phyloP scores from a whole-genome alignment of 208 protist species.

The Wallacemonas collosoma region DNA sequence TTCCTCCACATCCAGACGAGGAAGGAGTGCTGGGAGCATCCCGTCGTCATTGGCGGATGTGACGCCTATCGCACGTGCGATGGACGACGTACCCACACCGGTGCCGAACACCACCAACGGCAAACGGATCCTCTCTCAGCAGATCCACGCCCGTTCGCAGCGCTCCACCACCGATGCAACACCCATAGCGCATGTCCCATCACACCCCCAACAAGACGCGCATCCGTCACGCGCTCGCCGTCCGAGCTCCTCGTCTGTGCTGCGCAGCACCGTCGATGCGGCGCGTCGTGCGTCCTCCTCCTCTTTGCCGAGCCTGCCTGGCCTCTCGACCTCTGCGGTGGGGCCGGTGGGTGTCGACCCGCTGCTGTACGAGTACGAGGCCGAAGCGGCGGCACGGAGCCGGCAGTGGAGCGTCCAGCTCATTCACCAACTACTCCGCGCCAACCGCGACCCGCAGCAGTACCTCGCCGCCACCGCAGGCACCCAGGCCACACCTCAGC shows the following conservation, averaged over 20 bases:
- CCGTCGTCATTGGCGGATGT: slow-evolving; percentile 10
- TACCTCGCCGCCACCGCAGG: neutral
- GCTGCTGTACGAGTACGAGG: neutral
- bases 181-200: neutral
- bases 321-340: too few species aligned
- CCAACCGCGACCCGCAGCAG: slow-evolving; percentile 18
- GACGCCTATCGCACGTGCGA: neutral
- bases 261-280: slow-evolving; percentile 2
- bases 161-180: neutral
- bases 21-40: neutral
- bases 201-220: neutral
- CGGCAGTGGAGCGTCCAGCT: slow-evolving; percentile 27
- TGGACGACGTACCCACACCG: neutral
- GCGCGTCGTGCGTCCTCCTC: neutral
- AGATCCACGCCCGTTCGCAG: neutral
- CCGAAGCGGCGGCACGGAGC: neutral
- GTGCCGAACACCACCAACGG: slow-evolving; percentile 16
- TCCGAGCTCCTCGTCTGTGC: slow-evolving; percentile 1
- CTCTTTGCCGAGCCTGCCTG: too few species aligned
- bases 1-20: neutral
- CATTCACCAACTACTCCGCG: slow-evolving; percentile 23
- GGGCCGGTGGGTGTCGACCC: neutral
- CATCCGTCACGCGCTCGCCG: neutral
- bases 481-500: neutral
- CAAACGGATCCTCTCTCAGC: slow-evolving; percentile 10